These are phyloP conservation scores for Daldinia grandis DNA, from an alignment of 495 filamentous ascomycete species.

Conservation along the genomic window DNA sequence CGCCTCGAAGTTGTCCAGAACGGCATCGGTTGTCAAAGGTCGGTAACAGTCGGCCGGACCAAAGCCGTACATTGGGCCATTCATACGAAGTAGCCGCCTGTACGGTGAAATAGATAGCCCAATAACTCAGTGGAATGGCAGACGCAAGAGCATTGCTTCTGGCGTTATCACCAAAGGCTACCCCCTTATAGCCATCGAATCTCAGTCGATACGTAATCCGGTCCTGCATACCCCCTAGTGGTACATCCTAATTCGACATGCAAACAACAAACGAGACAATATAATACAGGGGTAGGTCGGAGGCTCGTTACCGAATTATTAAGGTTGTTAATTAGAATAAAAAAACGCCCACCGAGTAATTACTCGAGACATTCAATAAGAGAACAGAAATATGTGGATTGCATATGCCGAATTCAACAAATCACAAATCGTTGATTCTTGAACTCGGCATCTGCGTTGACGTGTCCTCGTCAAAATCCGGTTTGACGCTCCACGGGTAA, in stretches of 20 bases:
- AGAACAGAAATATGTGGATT: constrained; percentile 11
- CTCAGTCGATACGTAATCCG: constrained; percentile 12
- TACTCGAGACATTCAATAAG: constrained; percentile 15
- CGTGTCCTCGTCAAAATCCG: constrained; percentile 54
- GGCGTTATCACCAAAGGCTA: constrained; percentile 20
- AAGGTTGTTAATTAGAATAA: constrained; percentile 14
- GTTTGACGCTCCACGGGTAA: constrained; percentile 54
- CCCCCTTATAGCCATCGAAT: constrained; percentile 2
- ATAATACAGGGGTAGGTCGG: constrained; percentile 34
- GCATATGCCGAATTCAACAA: not conserved
- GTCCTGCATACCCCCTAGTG: constrained; percentile 33
- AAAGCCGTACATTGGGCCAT: not conserved
- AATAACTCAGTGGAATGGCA: constrained; percentile 7
- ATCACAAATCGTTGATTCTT: constrained; percentile 56
- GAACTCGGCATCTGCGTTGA: constrained; percentile 58
- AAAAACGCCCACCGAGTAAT: not conserved
- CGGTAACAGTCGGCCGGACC: not conserved
- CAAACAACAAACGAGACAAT: constrained; percentile 29
- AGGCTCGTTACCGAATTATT: constrained; percentile 29
- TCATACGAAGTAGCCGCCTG: not conserved
- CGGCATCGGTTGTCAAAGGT: constrained; percentile 5
- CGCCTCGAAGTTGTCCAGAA: not conserved
- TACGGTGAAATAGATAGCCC: constrained; percentile 7
- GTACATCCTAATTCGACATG: constrained; percentile 30
- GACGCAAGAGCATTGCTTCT: constrained; percentile 7